Evolutionary conservation across 2,329 filamentous ascomycete species (phyloP), one percentile per base, ranked within the genome.

Genomic region (Colletotrichum sp.): DNA sequence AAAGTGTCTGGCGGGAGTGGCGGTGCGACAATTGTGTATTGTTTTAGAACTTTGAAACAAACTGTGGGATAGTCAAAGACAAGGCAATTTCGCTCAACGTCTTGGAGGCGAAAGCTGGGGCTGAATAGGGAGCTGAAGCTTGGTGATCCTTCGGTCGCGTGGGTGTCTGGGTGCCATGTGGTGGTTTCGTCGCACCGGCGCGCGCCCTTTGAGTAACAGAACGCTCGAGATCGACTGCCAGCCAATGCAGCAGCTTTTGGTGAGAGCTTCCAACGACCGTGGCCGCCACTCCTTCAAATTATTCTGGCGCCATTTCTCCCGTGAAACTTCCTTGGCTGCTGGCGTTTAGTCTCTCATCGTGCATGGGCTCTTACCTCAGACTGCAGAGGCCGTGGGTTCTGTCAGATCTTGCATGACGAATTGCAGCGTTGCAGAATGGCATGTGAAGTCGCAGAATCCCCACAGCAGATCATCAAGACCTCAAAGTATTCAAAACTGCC

Each of bases 11-110:
- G 26, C 71, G 71, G 66, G 66, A 64, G 71, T 64, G 71, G 57
- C 71, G 71, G 67, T 73, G 66, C 71, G 66, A 74, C 66, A 71
- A 39, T 57, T 74, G 71, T 74, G 26, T 32, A 2, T 39, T 30
- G 49, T 39, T 30, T 59, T 52, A 13, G 7, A 13, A n/a, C 21
- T 13, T 8, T 21, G 26, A 59, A 59, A 26, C 55, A 59, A 26
- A 9, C 1, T 30, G 21, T 21, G 24, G 24, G 21, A 26, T 24
- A 59, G 24, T 7, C 55, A 52, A n/a, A 52, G n/a, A 52, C 44
- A 52, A 10, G 6, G 3, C 44, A 52, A 52, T 52, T 52, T 52
- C 44, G 44, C 0, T 52, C 44, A 52, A 52, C 44, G 44, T 52
- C 44, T 21, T 52, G 44, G 44, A 52, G 44, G 44, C 44, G 9